Conservation (phyloP, 1,284 basidiomycete genomes). For the Austroboletus rostrupii region DNA sequence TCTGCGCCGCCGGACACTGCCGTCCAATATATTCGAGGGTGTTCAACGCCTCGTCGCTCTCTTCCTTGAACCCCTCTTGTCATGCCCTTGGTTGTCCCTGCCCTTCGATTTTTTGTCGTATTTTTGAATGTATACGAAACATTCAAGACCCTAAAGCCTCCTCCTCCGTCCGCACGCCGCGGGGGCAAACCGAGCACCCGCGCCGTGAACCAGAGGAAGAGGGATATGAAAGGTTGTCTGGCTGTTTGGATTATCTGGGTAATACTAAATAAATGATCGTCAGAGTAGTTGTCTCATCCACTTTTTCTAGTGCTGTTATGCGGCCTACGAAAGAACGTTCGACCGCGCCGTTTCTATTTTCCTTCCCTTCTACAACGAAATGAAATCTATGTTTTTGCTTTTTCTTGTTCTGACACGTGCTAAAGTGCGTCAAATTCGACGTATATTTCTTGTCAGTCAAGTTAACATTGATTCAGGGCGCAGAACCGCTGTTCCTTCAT, state of each 20-base stretch:
- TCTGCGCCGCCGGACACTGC: background rate
- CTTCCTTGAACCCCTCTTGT: background rate
- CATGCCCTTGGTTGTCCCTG: conserved; percentile 69
- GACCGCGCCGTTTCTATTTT: conserved; percentile 64
- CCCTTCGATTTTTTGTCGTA: conserved; percentile 63
- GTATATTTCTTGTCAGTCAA: conserved; percentile 2
- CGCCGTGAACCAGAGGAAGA: conserved; percentile 68
- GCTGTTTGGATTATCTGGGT: conserved; percentile 84
- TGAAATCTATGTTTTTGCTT: conserved; percentile 65
- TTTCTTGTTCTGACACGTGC: conserved; percentile 73
- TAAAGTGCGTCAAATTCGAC: conserved; percentile 46
- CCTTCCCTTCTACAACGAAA: conserved; percentile 74
- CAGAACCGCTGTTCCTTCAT: conserved; percentile 75
- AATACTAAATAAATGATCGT: conserved; percentile 27
- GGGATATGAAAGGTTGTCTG: conserved; percentile 77
- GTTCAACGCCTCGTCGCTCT: background rate
- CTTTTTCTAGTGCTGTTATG: conserved; percentile 52
- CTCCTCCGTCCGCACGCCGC: conserved; percentile 56
- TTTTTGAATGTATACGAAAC: conserved; percentile 79
- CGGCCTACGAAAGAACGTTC: conserved; percentile 57
- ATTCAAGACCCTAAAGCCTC: conserved; percentile 72
- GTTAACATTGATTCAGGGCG: conserved; percentile 48
- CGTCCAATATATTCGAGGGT: background rate
- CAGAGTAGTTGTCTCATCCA: conserved; percentile 16
- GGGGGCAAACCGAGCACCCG: conserved; percentile 59